Conservation (phyloP, 1,284 basidiomycete species). For the Ceratorhiza oryzae-sativae region DNA sequence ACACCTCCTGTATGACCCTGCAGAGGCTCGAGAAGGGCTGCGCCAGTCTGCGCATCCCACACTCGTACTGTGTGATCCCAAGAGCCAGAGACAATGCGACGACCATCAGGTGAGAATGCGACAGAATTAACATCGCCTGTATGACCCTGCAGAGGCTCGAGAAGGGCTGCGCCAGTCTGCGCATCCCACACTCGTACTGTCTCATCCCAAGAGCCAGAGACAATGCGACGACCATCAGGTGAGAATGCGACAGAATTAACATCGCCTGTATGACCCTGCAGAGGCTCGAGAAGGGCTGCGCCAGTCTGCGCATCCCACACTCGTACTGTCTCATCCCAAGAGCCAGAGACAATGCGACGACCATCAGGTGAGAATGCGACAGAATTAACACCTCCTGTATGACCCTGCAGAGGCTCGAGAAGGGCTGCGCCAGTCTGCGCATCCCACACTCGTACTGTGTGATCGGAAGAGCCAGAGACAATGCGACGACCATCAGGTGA, state of each 20-base stretch:
- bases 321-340: conserved; percentile 31
- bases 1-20: too few species aligned
- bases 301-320: conserved; percentile 36
- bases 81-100: neutral
- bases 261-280: conserved; percentile 16
- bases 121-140: too few species aligned
- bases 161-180: too few species aligned
- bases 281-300: conserved; percentile 11
- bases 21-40: neutral
- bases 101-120: too few species aligned
- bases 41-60: neutral
- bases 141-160: too few species aligned
- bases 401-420: neutral
- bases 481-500: too few species aligned
- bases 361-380: conserved; percentile 40
- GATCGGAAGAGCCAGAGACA: too few species aligned
- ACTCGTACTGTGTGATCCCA: neutral
- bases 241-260: too few species aligned
- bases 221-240: neutral
- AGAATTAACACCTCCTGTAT: neutral
- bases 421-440: too few species aligned
- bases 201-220: neutral
- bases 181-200: neutral
- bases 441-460: too few species aligned
- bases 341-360: conserved; percentile 23